These are phyloP conservation scores for Earliella scabrosa DNA, from an alignment of 1,284 basidiomycete genomes.

Conservation along the genomic window DNA sequence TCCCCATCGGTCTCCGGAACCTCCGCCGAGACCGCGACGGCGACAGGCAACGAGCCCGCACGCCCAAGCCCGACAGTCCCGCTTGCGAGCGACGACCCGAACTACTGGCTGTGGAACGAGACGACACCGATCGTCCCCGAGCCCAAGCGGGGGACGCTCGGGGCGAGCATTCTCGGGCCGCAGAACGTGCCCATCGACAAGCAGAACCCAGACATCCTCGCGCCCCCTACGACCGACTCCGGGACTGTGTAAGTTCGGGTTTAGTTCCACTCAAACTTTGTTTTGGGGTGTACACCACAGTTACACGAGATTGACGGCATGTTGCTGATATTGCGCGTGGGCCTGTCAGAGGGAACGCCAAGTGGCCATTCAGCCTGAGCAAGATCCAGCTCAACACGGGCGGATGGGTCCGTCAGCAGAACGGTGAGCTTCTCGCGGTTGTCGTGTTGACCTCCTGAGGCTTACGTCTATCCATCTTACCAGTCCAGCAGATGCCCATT, in stretches of 20 bases:
- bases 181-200: conserved; percentile 52
- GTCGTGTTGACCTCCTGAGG: no score
- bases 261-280: no score
- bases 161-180: conserved; percentile 58
- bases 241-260: conserved; percentile 62
- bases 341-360: conserved; percentile 60
- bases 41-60: conserved; percentile 1
- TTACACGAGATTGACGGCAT: no score
- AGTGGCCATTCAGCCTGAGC: conserved; percentile 71
- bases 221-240: conserved; percentile 65
- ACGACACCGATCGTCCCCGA: conserved; percentile 31
- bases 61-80: conserved; percentile 30
- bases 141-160: conserved; percentile 44
- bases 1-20: background rate
- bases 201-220: conserved; percentile 62
- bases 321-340: no score
- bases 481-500: conserved; percentile 60
- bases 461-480: no score
- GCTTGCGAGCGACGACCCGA: conserved; percentile 53
- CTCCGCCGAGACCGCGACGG: background rate
- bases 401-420: conserved; percentile 73
- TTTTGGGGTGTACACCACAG: no score
- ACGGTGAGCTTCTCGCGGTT: no score
- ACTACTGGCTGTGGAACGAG: conserved; percentile 42
- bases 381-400: conserved; percentile 69